A percentile compares a stretch with the other conserved stretches of the same genome.
These are phyloP conservation scores for Chloromonas sp. DNA, from an alignment of 163 green algal genomes.

Conservation along the genomic window DNA sequence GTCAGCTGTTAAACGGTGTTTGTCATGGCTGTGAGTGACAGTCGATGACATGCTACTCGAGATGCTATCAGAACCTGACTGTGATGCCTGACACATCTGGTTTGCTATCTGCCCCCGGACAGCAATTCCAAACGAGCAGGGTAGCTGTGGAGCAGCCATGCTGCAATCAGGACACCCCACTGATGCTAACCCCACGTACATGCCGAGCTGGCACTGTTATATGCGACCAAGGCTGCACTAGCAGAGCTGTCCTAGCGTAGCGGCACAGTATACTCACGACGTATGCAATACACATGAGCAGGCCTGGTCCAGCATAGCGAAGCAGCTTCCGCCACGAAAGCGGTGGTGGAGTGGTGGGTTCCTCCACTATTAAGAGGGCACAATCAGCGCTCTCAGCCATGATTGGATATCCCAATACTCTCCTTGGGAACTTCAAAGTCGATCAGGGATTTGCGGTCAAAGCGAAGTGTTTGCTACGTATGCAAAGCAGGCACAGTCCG, in stretches of 20 bases:
- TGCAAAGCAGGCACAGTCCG: no score
- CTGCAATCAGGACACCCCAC: neutral
- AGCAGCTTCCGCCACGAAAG: slow-evolving; percentile 42
- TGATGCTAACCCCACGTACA: neutral
- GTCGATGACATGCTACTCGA: no score
- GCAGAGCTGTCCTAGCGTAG: neutral
- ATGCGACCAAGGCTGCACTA: neutral
- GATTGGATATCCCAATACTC: neutral
- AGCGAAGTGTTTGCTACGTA: no score
- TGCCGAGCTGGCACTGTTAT: neutral
- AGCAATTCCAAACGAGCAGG: no score
- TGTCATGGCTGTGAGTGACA: no score
- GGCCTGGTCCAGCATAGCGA: slow-evolving; percentile 57
- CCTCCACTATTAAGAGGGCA: neutral
- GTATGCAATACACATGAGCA: slow-evolving; percentile 85
- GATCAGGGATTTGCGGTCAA: neutral
- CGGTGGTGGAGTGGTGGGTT: neutral
- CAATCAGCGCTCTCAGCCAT: no score
- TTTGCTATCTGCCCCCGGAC: no score
- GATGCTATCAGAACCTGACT: no score
- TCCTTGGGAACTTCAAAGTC: neutral
- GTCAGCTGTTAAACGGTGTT: no score
- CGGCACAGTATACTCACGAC: slow-evolving; percentile 38
- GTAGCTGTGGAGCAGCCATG: no score
- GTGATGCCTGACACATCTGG: no score